A percentile compares a stretch with the other conserved stretches of the same genome.
Evolutionary conservation across 192 early-diverging fungal genomes (phyloP).

Genomic region (Entomortierella chlamydospora): DNA sequence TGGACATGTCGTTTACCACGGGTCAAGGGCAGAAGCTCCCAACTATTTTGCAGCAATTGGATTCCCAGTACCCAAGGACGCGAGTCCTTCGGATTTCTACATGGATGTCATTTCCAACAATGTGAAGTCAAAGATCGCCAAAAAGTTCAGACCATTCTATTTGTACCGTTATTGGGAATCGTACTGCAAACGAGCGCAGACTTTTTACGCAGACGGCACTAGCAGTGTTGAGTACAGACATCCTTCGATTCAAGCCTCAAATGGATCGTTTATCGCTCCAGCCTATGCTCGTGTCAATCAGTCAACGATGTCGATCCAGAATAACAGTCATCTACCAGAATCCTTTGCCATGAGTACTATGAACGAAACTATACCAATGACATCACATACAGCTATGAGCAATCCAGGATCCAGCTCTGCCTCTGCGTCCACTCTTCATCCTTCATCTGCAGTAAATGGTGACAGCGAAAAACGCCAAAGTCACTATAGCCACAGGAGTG

Average conservation of each 20-base stretch:
- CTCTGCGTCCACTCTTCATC: constrained; percentile 20
- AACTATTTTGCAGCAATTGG: constrained; percentile 67
- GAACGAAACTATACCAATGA: neutral
- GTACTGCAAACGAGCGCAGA: constrained; percentile 46
- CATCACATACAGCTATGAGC: neutral
- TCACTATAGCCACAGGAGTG: constrained; percentile 24
- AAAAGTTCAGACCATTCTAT: constrained; percentile 54
- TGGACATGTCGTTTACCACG: constrained; percentile 72
- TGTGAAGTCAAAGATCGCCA: constrained; percentile 51
- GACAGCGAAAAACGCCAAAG: constrained; percentile 7
- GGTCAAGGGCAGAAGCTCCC: constrained; percentile 61
- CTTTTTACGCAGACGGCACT: constrained; percentile 14
- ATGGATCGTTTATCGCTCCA: constrained; percentile 17
- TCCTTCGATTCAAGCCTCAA: constrained; percentile 48
- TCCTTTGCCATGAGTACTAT: constrained; percentile 32
- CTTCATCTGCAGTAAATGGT: constrained; percentile 6
- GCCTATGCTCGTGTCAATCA: constrained; percentile 20
- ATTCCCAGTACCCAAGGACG: constrained; percentile 46
- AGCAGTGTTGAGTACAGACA: constrained; percentile 31
- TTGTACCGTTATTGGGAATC: constrained; percentile 64
- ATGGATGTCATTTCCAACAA: constrained; percentile 76
- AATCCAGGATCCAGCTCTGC: no score
- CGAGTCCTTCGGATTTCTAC: constrained; percentile 68
- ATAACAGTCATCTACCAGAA: constrained; percentile 19
- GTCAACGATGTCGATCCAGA: constrained; percentile 25